Base-by-base conservation (phyloP, 208 protist genomes). In the Trypanosoma vivax region DNA sequence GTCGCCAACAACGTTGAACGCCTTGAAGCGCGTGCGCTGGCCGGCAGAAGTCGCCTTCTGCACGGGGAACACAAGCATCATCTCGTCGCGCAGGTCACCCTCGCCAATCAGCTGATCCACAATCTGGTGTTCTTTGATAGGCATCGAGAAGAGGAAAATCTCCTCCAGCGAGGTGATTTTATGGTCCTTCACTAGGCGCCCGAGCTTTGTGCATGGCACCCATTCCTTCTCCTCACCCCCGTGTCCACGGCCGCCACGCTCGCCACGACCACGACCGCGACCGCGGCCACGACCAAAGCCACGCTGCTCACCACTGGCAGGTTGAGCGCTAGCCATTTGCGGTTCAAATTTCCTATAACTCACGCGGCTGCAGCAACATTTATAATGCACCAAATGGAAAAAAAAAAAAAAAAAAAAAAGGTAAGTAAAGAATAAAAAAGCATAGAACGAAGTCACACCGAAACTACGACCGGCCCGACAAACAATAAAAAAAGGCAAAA, bases 81-180 rank as follows among this genome's bases (percentile, higher is more conserved):
- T 97, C 65, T 96, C 83, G 40, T 97, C 94, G 25, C 78, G 68
- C 37, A 95, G 74, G 28, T 76, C 60, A 48, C 76, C 59, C 55
- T 88, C 79, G 23, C 50, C 50, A 51, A 99, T 83, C 84, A 99
- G 98, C 48, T 90, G 60, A 61, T 99, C 98, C 55, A 99, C 84
- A 76, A 99, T 99, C 90, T 99, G 94, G 74, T 89, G 79, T 84
- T 99, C 98, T 90, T 99, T 99, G 90, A 99, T 98, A 73, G 98
- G 96, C 45, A 99, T 83, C 40, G 98, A 98, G 93, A 97, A 98
- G 34, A 98, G 76, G 80, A 98, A 99, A 78, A 99, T 99, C 61
- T 99, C 83, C 76, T 99, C 97, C 33, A 99, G 71, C 7, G 69
- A 83, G 37, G 79, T 95, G 67, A 99, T 98, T 75, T 98, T 97